Evolutionary conservation across 176 grass and related monocot species (phyloP), one percentile per base, ranked within the genome.

Genomic region (Typha latifolia): DNA sequence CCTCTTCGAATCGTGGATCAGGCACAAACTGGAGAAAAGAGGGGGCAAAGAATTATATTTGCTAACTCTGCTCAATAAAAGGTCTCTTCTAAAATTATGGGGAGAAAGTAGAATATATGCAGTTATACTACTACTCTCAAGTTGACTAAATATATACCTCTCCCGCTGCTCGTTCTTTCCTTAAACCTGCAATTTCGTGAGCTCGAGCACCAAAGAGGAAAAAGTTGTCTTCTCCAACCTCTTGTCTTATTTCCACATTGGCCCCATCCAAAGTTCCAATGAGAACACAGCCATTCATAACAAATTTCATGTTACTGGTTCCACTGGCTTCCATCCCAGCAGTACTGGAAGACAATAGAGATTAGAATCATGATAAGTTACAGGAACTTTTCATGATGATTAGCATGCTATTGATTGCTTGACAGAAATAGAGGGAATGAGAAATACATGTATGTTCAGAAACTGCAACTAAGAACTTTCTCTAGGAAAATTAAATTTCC

Each of bases 241-340:
- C 95, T 72, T 99, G 78, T 80, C 94, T 90, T 76, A 99, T 99
- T 89, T 99, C 94, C 15, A 99, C 94, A 79, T 99, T 99, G 2
- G 94, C 94, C 66, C 94, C 94, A 75, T 99, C 94, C 73, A 99
- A 80, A 75, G 86, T 99, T 81, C 94, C 94, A 73, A 99, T 99
- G 63, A 93, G 79, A 62, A 93, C 32, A 62, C 94, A 99, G 0
- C 94, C 94, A 66, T 99, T 93, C 94, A 93, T 93, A 32, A 83
- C 64, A 79, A 93, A 99, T 71, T 99, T 99, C 94, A 99, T 99
- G 70, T 99, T 99, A 69, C 94, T 99, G 53, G 94, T 99, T 50
- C 94, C 94, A 81, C 94, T 99, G 64, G 94, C 94, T 74, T 99
- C 94, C 94, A 99, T 99, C 63, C 94, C 94, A 83, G 94, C 89